Percentiles rank a stretch among this genome's conserved stretches.
These are phyloP conservation scores for Lactuca saligna DNA, from an alignment of 129 eudicot species.

Conservation along the genomic window DNA sequence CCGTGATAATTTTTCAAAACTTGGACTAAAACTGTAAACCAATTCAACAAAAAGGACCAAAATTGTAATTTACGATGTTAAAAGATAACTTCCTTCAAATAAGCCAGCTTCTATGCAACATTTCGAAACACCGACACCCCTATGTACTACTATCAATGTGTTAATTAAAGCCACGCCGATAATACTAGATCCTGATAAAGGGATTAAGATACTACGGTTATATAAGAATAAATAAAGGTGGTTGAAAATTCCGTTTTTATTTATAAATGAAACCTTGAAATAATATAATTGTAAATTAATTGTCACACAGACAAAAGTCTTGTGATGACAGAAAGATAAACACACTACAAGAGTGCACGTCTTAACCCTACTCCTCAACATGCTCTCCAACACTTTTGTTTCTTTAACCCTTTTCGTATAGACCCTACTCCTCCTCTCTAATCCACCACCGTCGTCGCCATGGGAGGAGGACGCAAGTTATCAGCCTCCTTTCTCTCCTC, in stretches of 20 bases:
- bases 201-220: not conserved
- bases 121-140: not conserved
- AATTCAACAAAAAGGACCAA: no score
- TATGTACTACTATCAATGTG: not conserved
- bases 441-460: slow-evolving; percentile 1
- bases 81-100: slow-evolving; percentile 27
- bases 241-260: not conserved
- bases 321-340: slow-evolving; percentile 3
- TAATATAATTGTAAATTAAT: not conserved
- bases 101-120: slow-evolving; percentile 27
- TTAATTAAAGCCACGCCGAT: not conserved
- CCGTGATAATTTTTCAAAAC: no score
- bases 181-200: not conserved
- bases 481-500: slow-evolving; percentile 3
- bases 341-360: slow-evolving; percentile 36
- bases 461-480: slow-evolving; percentile 17
- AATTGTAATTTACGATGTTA: no score
- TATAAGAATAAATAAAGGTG: not conserved
- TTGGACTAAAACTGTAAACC: no score
- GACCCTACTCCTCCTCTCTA: slow-evolving; percentile 1
- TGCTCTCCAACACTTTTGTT: slow-evolving; percentile 32
- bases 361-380: slow-evolving; percentile 28
- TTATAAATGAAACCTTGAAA: not conserved
- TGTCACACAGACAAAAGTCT: slow-evolving; percentile 28
- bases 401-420: not conserved